phyloP scores from a whole-genome alignment of 2,329 filamentous ascomycete genomes.

The Aspergillus piperis region DNA sequence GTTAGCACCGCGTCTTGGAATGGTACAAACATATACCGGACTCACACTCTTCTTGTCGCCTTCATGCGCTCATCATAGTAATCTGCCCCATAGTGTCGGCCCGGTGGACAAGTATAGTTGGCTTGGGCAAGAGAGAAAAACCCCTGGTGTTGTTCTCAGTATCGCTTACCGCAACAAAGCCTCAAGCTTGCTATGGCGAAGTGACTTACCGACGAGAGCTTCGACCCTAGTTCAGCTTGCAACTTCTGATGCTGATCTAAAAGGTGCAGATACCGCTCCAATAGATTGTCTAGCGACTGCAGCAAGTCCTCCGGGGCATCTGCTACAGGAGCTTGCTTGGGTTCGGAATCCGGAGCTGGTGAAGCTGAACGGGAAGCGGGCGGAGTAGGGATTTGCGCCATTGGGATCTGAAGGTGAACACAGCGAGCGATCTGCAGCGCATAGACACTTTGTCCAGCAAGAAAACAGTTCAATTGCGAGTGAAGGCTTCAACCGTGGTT shows the following conservation, averaged over 20 bases:
- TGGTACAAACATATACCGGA: background rate
- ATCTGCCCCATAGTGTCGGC: slow-evolving; percentile 50
- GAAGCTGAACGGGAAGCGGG: slow-evolving; percentile 36
- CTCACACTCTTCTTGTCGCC: slow-evolving; percentile 45
- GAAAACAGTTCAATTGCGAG: background rate
- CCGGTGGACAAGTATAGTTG: slow-evolving; percentile 49
- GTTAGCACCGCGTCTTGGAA: slow-evolving; percentile 5
- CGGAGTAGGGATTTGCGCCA: slow-evolving; percentile 39
- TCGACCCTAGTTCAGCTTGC: slow-evolving; percentile 39
- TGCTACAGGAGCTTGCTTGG: slow-evolving; percentile 20
- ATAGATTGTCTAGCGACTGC: slow-evolving; percentile 41
- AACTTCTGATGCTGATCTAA: slow-evolving; percentile 47
- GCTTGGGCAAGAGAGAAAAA: slow-evolving; percentile 52
- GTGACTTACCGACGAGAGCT: slow-evolving; percentile 42
- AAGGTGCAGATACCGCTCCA: slow-evolving; percentile 47
- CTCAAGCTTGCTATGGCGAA: background rate
- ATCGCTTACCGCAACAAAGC: background rate
- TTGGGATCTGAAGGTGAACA: slow-evolving; percentile 11
- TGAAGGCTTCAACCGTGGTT: background rate
- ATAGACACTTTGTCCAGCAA: background rate
- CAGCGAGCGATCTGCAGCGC: background rate
- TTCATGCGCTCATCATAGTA: slow-evolving; percentile 56
- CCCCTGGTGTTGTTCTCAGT: slow-evolving; percentile 36
- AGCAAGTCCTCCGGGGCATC: slow-evolving; percentile 30
- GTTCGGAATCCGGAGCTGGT: slow-evolving; percentile 24